Conservation (phyloP, 495 filamentous ascomycete species). For the Durotheca rogersii region DNA sequence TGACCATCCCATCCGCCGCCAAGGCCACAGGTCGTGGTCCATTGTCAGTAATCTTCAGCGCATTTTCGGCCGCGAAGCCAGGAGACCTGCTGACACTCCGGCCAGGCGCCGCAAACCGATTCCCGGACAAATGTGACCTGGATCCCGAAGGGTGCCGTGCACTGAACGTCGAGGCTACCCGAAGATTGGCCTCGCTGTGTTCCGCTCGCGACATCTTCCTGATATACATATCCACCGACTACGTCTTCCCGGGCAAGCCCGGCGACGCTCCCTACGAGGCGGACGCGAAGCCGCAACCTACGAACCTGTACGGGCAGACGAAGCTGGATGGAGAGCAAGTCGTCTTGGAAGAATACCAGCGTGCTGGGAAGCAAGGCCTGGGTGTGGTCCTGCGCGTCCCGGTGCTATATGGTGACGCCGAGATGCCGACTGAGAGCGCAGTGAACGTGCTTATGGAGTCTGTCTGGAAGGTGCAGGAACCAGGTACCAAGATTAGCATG, state of each 20-base stretch:
- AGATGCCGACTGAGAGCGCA: slow-evolving; percentile 71
- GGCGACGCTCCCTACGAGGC: slow-evolving; percentile 85
- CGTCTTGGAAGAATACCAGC: slow-evolving; percentile 60
- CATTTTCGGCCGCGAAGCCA: not conserved
- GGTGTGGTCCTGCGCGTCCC: slow-evolving; percentile 82
- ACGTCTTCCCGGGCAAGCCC: slow-evolving; percentile 80
- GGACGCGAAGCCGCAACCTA: slow-evolving; percentile 62
- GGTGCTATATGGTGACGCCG: slow-evolving; percentile 74
- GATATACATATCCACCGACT: slow-evolving; percentile 94
- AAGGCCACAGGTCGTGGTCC: slow-evolving; percentile 80
- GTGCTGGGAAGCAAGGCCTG: slow-evolving; percentile 50
- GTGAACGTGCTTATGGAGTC: slow-evolving; percentile 77
- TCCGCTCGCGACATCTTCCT: slow-evolving; percentile 64
- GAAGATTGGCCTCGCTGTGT: slow-evolving; percentile 64
- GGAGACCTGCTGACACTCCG: slow-evolving; percentile 7
- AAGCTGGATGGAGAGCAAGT: slow-evolving; percentile 83
- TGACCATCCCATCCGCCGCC: slow-evolving; percentile 3
- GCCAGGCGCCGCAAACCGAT: slow-evolving; percentile 85
- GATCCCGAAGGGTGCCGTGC: slow-evolving; percentile 73
- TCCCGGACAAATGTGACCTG: slow-evolving; percentile 78
- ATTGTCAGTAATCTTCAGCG: slow-evolving; percentile 58
- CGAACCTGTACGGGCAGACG: slow-evolving; percentile 85
- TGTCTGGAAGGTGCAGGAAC: slow-evolving; percentile 65
- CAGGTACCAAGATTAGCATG: slow-evolving; percentile 66
- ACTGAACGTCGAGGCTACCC: slow-evolving; percentile 74